Evolutionary conservation across 2,329 filamentous ascomycete species (phyloP).

Genomic region (Blumeriella jaapii): DNA sequence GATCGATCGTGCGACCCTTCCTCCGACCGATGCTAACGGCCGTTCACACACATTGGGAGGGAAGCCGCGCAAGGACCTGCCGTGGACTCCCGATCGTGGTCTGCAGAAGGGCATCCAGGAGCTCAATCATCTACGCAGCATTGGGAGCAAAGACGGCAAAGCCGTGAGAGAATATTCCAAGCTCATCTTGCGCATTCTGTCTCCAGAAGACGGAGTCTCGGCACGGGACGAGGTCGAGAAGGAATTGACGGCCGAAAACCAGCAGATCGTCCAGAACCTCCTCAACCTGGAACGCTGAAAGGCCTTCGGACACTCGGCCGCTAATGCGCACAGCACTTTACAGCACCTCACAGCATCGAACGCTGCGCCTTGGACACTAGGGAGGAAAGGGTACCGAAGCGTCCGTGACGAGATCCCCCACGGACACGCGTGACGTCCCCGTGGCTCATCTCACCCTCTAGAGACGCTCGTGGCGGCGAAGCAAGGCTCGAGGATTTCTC

Average conservation of each 20-base stretch:
- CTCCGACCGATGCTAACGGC: conserved; percentile 26
- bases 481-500: too few species aligned
- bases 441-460: background rate
- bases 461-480: background rate
- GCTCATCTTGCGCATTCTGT: conserved; percentile 40
- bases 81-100: conserved; percentile 48
- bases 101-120: conserved; percentile 43
- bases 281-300: conserved; percentile 32
- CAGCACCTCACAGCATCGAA: too few species aligned
- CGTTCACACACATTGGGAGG: conserved; percentile 2
- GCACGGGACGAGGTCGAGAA: conserved; percentile 32
- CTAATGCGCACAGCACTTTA: too few species aligned
- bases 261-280: conserved; percentile 37
- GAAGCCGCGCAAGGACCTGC: conserved; percentile 9
- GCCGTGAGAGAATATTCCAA: conserved; percentile 50
- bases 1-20: conserved; percentile 40
- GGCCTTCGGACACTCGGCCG: too few species aligned
- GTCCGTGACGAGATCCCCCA: background rate
- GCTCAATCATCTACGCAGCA: conserved; percentile 38
- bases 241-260: conserved; percentile 35
- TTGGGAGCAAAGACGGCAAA: conserved; percentile 43
- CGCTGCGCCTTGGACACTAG: too few species aligned
- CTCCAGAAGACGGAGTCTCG: conserved; percentile 22
- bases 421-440: background rate
- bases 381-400: too few species aligned